Evolutionary conservation across 208 protist genomes (phyloP), one percentile per base, ranked within the genome.

Genomic region (Vickermania spadyakhi): DNA sequence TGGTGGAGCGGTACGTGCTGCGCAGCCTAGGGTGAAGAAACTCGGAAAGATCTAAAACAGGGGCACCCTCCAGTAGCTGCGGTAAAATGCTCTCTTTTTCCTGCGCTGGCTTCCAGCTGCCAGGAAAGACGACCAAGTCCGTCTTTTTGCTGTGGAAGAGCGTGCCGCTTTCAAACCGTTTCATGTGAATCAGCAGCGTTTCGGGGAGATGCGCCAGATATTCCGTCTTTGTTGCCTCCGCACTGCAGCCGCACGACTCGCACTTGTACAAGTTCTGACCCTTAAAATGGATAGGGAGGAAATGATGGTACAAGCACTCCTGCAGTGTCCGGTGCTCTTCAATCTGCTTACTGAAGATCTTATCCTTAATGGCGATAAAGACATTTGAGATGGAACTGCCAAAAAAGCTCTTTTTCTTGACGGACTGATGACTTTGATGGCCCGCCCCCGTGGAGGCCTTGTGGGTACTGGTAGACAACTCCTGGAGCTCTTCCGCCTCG

Each of bases 271-370:
- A 61, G 66, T 93, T 96, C 28, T 30, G 70, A 0, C 85, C 83
- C 26, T 61, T 73, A 49, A 96, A 68, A 41, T 61, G n/a, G 25
- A 68, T 74, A 21, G 80, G 66, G 49, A 87, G 80, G 67, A 92
- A 94, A 72, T 96, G 90, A 26, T 89, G 86, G 58, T 89, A 82
- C 7, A 96, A 73, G 62, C 86, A 94, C 72, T 96, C 85, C 64
- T 85, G 65, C 69, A 96, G 73, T 51, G 84, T 93, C 56, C 93
- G 59, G 21, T 78, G 79, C 58, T 74, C 79, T 27, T 73, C 56
- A 4, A 77, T 27, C 28, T 14, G 45, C 36, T 45, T 45, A 7
- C 11, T 18, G 18, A 45, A 45, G 11, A 45, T 7, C 36, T 45
- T 45, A 18, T 45, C 36, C 36, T 45, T 45, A n/a, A 45, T 45